Conservation (phyloP, 305 asterid species). For the Fraxinus latifolia region DNA sequence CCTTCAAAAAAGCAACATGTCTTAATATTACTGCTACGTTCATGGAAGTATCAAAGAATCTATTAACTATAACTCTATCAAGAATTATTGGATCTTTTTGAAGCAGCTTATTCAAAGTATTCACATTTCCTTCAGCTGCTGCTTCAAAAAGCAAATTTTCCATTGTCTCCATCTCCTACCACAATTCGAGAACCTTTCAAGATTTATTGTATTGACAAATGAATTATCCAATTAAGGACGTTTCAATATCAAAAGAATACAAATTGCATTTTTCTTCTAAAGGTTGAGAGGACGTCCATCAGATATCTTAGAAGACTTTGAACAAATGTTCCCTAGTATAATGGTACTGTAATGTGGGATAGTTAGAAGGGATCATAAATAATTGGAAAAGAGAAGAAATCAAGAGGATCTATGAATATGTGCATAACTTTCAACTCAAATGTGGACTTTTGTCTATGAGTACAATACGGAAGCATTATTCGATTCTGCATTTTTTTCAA, state of each 20-base stretch:
- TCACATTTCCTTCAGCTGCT: slow-evolving; percentile 2
- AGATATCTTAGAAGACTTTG: neutral
- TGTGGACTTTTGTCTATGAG: too few relatives aligned
- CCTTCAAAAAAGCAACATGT: slow-evolving; percentile 11
- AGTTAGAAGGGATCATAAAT: too few relatives aligned
- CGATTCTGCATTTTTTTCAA: too few relatives aligned
- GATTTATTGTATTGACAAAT: neutral
- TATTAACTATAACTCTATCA: slow-evolving; percentile 3
- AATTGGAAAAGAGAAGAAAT: too few relatives aligned
- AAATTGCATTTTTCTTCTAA: neutral
- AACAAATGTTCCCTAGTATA: too few relatives aligned
- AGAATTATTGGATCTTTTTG: slow-evolving; percentile 21
- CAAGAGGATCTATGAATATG: too few relatives aligned
- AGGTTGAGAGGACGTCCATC: neutral
- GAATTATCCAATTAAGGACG: neutral
- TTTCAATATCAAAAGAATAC: neutral
- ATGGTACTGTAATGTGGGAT: too few relatives aligned
- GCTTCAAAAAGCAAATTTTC: slow-evolving; percentile 12
- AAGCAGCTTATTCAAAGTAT: neutral
- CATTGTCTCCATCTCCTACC: neutral
- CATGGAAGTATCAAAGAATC: slow-evolving; percentile 12
- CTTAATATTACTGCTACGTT: slow-evolving; percentile 28
- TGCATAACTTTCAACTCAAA: too few relatives aligned
- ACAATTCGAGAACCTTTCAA: neutral
- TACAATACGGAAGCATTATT: too few relatives aligned